Evolutionary conservation across 176 grass and related monocot genomes (phyloP).

Genomic region (Hyparrhenia diplandra): DNA sequence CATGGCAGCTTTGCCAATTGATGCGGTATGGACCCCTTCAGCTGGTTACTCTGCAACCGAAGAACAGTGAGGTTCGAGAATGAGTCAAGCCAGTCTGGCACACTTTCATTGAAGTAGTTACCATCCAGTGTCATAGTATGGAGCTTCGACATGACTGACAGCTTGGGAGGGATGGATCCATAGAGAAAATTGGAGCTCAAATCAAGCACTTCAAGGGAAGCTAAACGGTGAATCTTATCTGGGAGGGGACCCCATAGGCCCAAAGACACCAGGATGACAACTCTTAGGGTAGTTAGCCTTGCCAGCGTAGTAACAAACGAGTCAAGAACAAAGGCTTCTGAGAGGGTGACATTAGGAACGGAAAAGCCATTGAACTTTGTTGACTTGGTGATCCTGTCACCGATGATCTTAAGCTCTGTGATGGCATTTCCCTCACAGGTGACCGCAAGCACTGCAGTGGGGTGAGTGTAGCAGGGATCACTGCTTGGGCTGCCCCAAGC

Average conservation of each 20-base stretch:
- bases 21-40: slow-evolving; percentile 58
- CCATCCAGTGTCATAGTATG: slow-evolving; percentile 64
- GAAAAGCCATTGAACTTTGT: slow-evolving; percentile 59
- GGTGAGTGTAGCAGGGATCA: slow-evolving; percentile 54
- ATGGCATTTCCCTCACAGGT: slow-evolving; percentile 51
- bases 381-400: slow-evolving; percentile 67
- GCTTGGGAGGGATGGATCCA: slow-evolving; percentile 70
- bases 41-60: slow-evolving; percentile 59
- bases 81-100: slow-evolving; percentile 75
- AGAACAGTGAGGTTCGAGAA: slow-evolving; percentile 80
- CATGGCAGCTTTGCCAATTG: slow-evolving; percentile 58
- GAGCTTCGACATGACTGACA: slow-evolving; percentile 66
- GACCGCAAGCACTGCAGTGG: slow-evolving; percentile 41
- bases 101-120: slow-evolving; percentile 79
- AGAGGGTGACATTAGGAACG: slow-evolving; percentile 61
- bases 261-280: slow-evolving; percentile 88
- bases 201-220: slow-evolving; percentile 85
- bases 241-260: slow-evolving; percentile 95
- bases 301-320: slow-evolving; percentile 82
- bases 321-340: slow-evolving; percentile 64
- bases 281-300: slow-evolving; percentile 58
- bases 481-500: slow-evolving; percentile 47
- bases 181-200: slow-evolving; percentile 91
- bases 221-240: slow-evolving; percentile 78
- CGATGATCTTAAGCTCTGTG: slow-evolving; percentile 73